Evolutionary conservation across 2,329 filamentous ascomycete genomes (phyloP).

Genomic region (Colletotrichum theobromicola): DNA sequence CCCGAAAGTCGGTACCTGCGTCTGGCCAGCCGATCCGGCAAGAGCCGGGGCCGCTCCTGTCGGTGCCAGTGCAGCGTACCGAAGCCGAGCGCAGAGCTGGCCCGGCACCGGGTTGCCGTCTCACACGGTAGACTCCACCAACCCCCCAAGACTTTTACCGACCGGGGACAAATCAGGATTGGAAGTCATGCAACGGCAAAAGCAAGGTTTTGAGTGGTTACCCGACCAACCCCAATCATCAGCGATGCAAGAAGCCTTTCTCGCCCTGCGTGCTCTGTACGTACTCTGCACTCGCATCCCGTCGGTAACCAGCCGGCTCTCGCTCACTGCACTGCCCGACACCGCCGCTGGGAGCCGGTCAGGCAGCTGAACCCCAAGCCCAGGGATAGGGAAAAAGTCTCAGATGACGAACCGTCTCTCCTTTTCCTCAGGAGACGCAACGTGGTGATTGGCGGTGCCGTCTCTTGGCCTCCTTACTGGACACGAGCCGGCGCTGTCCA

Average conservation of each 20-base stretch:
- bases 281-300: background rate
- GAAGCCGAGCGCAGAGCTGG: accelerated
- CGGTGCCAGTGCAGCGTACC: accelerated
- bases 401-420: background rate
- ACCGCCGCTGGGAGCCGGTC: background rate
- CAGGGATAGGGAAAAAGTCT: background rate
- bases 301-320: background rate
- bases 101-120: background rate
- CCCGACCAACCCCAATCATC: background rate
- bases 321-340: background rate
- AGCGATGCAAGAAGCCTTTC: background rate
- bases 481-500: background rate
- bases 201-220: background rate
- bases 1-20: background rate
- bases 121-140: background rate
- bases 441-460: background rate
- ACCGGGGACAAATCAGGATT: background rate
- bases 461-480: background rate
- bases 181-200: background rate
- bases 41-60: background rate
- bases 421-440: background rate
- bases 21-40: background rate
- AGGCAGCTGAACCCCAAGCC: background rate
- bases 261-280: background rate
- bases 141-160: background rate